A percentile compares a stretch with the other conserved stretches of the same genome.
Conservation (phyloP, 371 early-diverging fungal genomes). For the Apophysomyces variabilis region DNA sequence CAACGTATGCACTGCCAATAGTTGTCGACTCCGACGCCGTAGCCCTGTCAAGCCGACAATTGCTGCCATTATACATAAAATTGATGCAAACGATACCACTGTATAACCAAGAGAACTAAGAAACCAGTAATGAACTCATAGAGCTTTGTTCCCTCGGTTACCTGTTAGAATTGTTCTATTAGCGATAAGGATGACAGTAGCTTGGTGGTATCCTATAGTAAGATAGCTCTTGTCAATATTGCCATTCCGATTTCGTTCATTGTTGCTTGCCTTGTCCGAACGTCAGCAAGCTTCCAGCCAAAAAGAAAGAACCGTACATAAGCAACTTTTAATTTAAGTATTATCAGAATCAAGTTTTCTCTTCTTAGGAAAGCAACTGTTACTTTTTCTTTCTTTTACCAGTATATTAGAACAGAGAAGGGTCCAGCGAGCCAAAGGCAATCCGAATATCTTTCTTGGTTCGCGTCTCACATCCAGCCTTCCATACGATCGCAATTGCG, state of each 20-base stretch:
- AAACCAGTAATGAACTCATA: background rate
- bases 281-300: constrained; percentile 19
- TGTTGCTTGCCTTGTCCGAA: constrained; percentile 18
- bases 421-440: constrained; percentile 30
- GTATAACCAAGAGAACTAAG: background rate
- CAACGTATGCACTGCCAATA: constrained; percentile 26
- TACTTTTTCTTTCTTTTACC: constrained; percentile 9
- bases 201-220: constrained; percentile 19
- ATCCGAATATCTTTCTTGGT: constrained; percentile 19
- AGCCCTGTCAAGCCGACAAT: constrained; percentile 29
- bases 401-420: constrained; percentile 18
- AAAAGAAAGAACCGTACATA: constrained; percentile 21
- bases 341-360: too few species aligned
- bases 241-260: background rate
- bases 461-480: constrained; percentile 17
- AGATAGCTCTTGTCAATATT: background rate
- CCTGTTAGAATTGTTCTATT: constrained; percentile 22
- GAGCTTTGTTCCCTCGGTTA: background rate
- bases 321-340: constrained; percentile 17
- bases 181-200: constrained; percentile 21
- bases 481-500: constrained; percentile 9
- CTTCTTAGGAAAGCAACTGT: too few species aligned
- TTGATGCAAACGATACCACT: constrained; percentile 24
- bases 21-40: constrained; percentile 17
- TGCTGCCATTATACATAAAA: constrained; percentile 23